phyloP scores from a whole-genome alignment of 805 yeast genomes.

The Candida ortonii region DNA sequence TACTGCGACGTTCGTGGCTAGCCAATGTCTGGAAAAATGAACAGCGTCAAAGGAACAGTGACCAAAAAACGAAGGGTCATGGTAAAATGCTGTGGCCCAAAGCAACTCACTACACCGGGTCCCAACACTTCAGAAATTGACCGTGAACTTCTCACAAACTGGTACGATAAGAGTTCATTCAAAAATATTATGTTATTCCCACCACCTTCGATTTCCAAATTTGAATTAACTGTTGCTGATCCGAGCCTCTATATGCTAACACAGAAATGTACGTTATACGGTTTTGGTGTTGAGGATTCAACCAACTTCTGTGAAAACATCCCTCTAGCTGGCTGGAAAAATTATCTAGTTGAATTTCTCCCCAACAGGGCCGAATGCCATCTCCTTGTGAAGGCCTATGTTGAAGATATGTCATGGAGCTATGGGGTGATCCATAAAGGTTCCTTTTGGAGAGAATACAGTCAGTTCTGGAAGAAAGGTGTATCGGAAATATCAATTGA shows the following conservation, averaged over 20 bases:
- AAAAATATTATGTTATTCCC: neutral
- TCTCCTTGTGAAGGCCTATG: slow-evolving; percentile 9
- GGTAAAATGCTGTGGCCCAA: no score
- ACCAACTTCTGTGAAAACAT: neutral
- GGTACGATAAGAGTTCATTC: slow-evolving; percentile 8
- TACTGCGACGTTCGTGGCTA: no score
- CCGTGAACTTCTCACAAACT: slow-evolving; percentile 8
- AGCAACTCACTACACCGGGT: no score
- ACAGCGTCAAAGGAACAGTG: no score
- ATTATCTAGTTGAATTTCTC: slow-evolving; percentile 6
- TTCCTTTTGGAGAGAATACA: slow-evolving; percentile 9
- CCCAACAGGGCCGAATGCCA: slow-evolving; percentile 11
- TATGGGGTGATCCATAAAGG: slow-evolving; percentile 11
- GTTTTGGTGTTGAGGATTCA: neutral
- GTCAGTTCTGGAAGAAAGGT: slow-evolving; percentile 5
- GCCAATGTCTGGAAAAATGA: no score
- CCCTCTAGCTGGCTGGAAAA: slow-evolving; percentile 4
- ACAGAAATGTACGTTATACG: slow-evolving; percentile 3
- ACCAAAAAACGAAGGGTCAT: no score
- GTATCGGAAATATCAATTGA: slow-evolving; percentile 2
- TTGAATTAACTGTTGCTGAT: neutral
- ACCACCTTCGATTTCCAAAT: slow-evolving; percentile 2
- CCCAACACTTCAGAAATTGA: no score
- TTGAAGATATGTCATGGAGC: slow-evolving; percentile 10
- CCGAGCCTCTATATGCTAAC: slow-evolving; percentile 2